Evolutionary conservation across 2,329 filamentous ascomycete genomes (phyloP).

Genomic region (Botrytis pseudocinerea): DNA sequence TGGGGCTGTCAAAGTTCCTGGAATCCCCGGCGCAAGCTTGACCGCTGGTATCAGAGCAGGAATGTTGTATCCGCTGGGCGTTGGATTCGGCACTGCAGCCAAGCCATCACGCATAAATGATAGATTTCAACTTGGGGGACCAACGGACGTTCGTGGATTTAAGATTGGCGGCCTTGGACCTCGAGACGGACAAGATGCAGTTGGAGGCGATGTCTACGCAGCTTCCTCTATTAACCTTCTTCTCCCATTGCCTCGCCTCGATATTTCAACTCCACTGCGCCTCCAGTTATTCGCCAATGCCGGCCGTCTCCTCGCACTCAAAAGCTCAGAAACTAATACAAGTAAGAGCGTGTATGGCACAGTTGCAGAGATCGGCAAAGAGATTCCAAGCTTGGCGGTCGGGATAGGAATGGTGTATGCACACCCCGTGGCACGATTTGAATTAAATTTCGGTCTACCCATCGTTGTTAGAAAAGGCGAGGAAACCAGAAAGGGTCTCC

Average conservation of each 20-base stretch:
- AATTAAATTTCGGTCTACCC: conserved; percentile 92
- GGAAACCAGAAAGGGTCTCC: conserved; percentile 84
- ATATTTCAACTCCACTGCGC: conserved; percentile 79
- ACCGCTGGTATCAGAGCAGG: conserved; percentile 81
- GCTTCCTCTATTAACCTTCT: conserved; percentile 86
- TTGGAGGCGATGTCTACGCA: conserved; percentile 89
- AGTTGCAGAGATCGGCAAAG: conserved; percentile 68
- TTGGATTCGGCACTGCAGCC: conserved; percentile 55
- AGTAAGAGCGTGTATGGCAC: conserved; percentile 52
- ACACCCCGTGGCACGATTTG: conserved; percentile 88
- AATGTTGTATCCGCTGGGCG: conserved; percentile 76
- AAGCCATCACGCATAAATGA: conserved; percentile 83
- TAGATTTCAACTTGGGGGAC: conserved; percentile 91
- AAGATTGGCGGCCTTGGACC: conserved; percentile 86
- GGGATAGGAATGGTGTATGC: conserved; percentile 93
- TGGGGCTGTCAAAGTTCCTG: conserved; percentile 69
- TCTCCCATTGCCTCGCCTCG: conserved; percentile 78
- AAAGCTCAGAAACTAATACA: conserved; percentile 44
- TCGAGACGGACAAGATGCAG: conserved; percentile 78
- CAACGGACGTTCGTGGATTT: conserved; percentile 93
- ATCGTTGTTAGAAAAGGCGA: conserved; percentile 80
- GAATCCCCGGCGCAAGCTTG: conserved; percentile 67
- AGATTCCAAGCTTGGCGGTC: conserved; percentile 80
- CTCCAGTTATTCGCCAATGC: conserved; percentile 91
- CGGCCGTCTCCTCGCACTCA: conserved; percentile 78